Conservation (phyloP, 2,329 filamentous ascomycete species). For the Fusarium sp. region DNA sequence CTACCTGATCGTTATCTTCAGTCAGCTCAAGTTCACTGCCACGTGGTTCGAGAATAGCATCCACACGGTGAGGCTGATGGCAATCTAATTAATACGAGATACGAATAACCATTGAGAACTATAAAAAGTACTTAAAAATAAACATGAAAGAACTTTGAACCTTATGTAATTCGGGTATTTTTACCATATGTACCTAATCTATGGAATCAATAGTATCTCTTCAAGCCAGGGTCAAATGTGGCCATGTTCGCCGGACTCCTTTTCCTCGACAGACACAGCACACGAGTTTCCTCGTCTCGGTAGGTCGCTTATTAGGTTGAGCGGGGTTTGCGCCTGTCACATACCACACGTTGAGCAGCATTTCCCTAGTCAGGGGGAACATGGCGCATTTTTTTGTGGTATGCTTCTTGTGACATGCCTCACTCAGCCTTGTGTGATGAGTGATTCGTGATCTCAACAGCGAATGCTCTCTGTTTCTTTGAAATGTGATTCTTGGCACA, state of each 20-base stretch:
- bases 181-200: not conserved
- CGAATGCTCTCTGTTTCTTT: slow-evolving; percentile 6
- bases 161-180: not conserved
- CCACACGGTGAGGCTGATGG: not conserved
- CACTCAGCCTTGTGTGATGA: not conserved
- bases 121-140: not conserved
- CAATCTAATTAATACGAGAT: not conserved
- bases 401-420: not conserved
- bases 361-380: not conserved
- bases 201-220: not conserved
- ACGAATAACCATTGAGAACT: not conserved
- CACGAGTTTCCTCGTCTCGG: not conserved
- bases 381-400: not conserved
- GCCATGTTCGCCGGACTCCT: not conserved
- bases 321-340: slow-evolving; percentile 5
- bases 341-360: slow-evolving; percentile 13
- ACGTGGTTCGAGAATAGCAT: not conserved
- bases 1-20: not conserved
- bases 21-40: not conserved
- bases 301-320: slow-evolving; percentile 6
- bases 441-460: not conserved
- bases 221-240: not conserved
- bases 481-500: slow-evolving; percentile 17
- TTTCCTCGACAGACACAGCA: not conserved
- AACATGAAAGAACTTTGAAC: not conserved